A percentile compares a stretch with the other conserved stretches of the same genome.
phyloP scores from a whole-genome alignment of 495 filamentous ascomycete species.

The Xylaria sp. region DNA sequence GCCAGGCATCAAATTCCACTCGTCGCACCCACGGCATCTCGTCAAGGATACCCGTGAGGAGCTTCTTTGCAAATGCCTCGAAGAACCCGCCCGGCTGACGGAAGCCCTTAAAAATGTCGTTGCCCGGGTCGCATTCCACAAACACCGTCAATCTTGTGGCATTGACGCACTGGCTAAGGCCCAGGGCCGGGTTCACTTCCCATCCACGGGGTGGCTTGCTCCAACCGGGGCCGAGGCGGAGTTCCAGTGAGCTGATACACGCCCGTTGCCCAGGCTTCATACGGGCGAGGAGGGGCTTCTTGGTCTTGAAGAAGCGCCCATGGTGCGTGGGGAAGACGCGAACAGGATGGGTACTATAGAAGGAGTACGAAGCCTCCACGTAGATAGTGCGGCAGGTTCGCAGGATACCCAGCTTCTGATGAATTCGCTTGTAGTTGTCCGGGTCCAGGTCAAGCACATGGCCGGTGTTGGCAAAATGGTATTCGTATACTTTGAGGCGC shows the following conservation, averaged over 20 bases:
- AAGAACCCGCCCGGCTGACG: constrained; percentile 74
- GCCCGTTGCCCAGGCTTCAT: constrained; percentile 70
- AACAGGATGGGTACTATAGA: constrained; percentile 78
- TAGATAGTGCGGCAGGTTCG: constrained; percentile 69
- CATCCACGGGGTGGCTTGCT: constrained; percentile 74
- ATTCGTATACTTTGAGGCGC: constrained; percentile 71
- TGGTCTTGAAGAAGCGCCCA: constrained; percentile 68
- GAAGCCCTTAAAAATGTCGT: constrained; percentile 76
- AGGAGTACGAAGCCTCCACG: constrained; percentile 72
- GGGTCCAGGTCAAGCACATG: constrained; percentile 75
- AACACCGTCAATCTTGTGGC: constrained; percentile 74
- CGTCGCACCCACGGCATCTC: constrained; percentile 65
- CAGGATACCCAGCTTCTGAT: constrained; percentile 64
- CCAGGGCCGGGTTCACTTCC: constrained; percentile 70
- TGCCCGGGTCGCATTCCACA: constrained; percentile 78
- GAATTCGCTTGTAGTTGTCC: constrained; percentile 64
- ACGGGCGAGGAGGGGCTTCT: constrained; percentile 68
- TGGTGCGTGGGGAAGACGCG: constrained; percentile 78
- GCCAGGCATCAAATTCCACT: constrained; percentile 79
- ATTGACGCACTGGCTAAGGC: constrained; percentile 67
- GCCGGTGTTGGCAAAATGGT: constrained; percentile 60
- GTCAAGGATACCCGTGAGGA: constrained; percentile 66
- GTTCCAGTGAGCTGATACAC: constrained; percentile 71
- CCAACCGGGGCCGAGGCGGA: constrained; percentile 85
- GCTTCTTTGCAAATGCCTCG: constrained; percentile 68